Evolutionary conservation across 192 early-diverging fungal species (phyloP), one percentile per base, ranked within the genome.

Genomic region (Gamsiella multidivaricata): DNA sequence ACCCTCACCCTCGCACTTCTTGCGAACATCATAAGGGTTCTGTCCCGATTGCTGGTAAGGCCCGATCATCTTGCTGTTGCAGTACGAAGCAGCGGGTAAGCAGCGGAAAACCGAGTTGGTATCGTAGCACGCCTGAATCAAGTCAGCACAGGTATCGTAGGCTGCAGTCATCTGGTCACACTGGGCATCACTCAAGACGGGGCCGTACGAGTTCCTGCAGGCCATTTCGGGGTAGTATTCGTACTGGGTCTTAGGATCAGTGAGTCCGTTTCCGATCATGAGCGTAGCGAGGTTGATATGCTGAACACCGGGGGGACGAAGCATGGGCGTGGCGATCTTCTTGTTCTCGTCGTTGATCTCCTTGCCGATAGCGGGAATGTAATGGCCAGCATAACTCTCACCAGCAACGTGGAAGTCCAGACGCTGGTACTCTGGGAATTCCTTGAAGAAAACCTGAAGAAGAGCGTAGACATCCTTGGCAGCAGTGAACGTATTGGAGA

Each of bases 21-120:
- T 84, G 54, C 97, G 91, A 33, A 99, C 90, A 81, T 99, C 97
- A 84, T 99, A 99, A 50, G 92, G 92, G 82, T 98, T 98, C 75
- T 88, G 84, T 20, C 92, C 93, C 9, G 94, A 89, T 74, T 88
- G 84, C 79, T 93, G 91, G 85, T 92, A 96, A 4, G 91, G 90
- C 26, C 69, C 59, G 37, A 96, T 88, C 81, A 94, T 88, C 57
- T 88, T 86, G 65, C 87, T 87, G 87, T 95, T 91, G 84, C 97
- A 98, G 88, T 94, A 95, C 37, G 91, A 74, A 15, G 84, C 79
- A 20, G 93, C 91, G 34, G 96, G 95, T 31, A 94, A 85, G 84
- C 97, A 97, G 18, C 88, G 88, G 46, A 94, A 89, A 18, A 88
- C 74, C 58, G 81, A 91, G 75, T 91, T 85, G 69, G 87, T 92